Evolutionary conservation across 108 stramenopile species (phyloP).

Genomic region (Skeletonema menzelii): DNA sequence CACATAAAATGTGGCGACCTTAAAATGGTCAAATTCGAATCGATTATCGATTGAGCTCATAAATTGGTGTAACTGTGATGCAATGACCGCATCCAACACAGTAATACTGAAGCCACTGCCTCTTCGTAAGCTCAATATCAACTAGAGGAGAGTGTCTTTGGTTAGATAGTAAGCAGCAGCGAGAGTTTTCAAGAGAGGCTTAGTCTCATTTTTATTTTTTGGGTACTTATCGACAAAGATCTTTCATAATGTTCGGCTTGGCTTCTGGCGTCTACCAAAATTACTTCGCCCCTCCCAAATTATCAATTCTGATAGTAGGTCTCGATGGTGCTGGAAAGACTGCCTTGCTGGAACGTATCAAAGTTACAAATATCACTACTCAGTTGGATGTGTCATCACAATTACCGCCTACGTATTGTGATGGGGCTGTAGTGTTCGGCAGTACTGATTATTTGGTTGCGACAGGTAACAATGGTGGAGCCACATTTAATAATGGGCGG

Average conservation of each 20-base stretch:
- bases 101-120: too few species aligned
- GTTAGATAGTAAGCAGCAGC: background rate
- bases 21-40: background rate
- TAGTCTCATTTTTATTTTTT: background rate
- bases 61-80: too few species aligned
- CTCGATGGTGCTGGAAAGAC: constrained; percentile 72
- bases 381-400: constrained; percentile 2
- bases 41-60: too few species aligned
- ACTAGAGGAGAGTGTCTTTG: too few species aligned
- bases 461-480: background rate
- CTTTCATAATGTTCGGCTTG: constrained; percentile 64
- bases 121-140: too few species aligned
- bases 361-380: constrained; percentile 67
- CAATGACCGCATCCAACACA: too few species aligned
- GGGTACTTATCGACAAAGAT: background rate
- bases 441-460: background rate
- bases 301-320: constrained; percentile 78
- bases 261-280: constrained; percentile 72
- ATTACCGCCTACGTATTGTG: constrained; percentile 1
- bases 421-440: constrained; percentile 19
- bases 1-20: background rate
- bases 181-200: background rate
- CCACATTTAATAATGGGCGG: background rate
- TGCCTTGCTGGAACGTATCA: constrained; percentile 75
- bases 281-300: constrained; percentile 72